Conservation (phyloP, 768 basidiomycete genomes). For the Macrolepiota fuliginosa region DNA sequence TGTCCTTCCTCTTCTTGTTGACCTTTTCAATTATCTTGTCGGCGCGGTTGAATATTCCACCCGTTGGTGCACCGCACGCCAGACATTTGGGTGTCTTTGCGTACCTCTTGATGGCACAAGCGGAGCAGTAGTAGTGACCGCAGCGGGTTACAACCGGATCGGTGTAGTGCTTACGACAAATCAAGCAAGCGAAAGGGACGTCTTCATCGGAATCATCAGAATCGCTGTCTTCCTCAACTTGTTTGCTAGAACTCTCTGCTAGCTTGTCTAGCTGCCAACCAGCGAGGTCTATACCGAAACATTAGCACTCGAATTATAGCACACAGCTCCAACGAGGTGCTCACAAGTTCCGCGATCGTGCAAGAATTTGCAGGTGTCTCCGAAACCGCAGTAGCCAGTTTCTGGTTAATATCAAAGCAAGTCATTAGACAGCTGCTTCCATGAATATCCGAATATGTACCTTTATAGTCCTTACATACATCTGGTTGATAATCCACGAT, state of each 20-base stretch:
- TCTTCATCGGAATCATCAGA: conserved; percentile 75
- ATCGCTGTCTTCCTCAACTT: conserved; percentile 59
- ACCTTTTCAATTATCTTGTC: conserved; percentile 90
- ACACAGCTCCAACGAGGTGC: conserved; percentile 27
- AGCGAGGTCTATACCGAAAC: conserved; percentile 64
- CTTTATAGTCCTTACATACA: conserved; percentile 99
- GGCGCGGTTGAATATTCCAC: conserved; percentile 94
- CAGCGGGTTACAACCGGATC: conserved; percentile 96
- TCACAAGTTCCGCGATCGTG: conserved; percentile 95
- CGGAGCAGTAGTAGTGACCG: conserved; percentile 94
- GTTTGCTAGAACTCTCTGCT: conserved; percentile 70
- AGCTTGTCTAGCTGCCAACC: conserved; percentile 99
- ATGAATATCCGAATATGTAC: conserved; percentile 40
- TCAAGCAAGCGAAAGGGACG: conserved; percentile 96
- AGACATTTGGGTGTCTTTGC: conserved; percentile 94
- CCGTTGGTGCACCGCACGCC: conserved; percentile 90
- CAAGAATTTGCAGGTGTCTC: conserved; percentile 98
- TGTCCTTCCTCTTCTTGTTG: conserved; percentile 66
- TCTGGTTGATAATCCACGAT: conserved; percentile 98
- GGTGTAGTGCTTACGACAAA: conserved; percentile 92
- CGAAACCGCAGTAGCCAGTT: conserved; percentile 98
- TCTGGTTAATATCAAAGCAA: conserved; percentile 45
- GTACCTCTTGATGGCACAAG: conserved; percentile 94
- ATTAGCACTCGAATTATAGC: conserved; percentile 7
- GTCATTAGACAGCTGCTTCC: conserved; percentile 5